Percentiles rank a stretch among this genome's conserved stretches.
Evolutionary conservation across 2,329 filamentous ascomycete genomes (phyloP).

Genomic region (Aspergillus sp.): DNA sequence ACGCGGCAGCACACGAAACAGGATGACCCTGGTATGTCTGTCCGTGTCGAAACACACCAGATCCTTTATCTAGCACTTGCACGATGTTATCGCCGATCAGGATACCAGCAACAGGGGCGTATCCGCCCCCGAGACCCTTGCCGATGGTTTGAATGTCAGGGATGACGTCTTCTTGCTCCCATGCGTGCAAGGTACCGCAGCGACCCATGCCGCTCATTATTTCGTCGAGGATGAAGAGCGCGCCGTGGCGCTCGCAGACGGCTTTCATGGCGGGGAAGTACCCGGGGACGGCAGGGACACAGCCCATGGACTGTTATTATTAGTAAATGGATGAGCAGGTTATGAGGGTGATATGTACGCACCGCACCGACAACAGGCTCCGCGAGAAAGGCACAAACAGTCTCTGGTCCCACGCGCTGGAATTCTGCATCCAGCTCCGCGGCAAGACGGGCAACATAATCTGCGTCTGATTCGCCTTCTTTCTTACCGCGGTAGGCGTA

Average conservation of each 20-base stretch:
- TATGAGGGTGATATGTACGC: slow-evolving; percentile 25
- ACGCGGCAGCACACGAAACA: slow-evolving; percentile 52
- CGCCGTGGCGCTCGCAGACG: slow-evolving; percentile 67
- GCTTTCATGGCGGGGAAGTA: slow-evolving; percentile 66
- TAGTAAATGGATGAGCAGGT: not conserved
- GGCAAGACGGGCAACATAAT: slow-evolving; percentile 58
- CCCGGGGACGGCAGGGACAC: slow-evolving; percentile 59
- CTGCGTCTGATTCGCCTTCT: slow-evolving; percentile 49
- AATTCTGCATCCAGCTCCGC: slow-evolving; percentile 66
- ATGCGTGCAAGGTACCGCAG: slow-evolving; percentile 54
- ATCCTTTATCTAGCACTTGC: slow-evolving; percentile 44
- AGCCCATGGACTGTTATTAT: slow-evolving; percentile 56
- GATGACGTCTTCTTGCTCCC: slow-evolving; percentile 54
- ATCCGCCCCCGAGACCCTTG: slow-evolving; percentile 56
- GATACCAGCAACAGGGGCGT: slow-evolving; percentile 51
- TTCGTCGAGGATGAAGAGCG: slow-evolving; percentile 74
- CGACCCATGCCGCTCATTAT: slow-evolving; percentile 64
- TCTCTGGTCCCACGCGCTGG: slow-evolving; percentile 57
- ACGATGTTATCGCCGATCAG: slow-evolving; percentile 48
- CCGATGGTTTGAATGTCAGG: slow-evolving; percentile 59
- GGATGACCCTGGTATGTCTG: slow-evolving; percentile 60
- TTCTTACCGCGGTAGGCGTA: slow-evolving; percentile 58
- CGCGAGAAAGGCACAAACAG: slow-evolving; percentile 66
- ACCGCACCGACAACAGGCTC: slow-evolving; percentile 70
- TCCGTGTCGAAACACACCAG: slow-evolving; percentile 51